Base-by-base conservation (phyloP, 2,329 filamentous ascomycete genomes). In the Xylaria sp. region DNA sequence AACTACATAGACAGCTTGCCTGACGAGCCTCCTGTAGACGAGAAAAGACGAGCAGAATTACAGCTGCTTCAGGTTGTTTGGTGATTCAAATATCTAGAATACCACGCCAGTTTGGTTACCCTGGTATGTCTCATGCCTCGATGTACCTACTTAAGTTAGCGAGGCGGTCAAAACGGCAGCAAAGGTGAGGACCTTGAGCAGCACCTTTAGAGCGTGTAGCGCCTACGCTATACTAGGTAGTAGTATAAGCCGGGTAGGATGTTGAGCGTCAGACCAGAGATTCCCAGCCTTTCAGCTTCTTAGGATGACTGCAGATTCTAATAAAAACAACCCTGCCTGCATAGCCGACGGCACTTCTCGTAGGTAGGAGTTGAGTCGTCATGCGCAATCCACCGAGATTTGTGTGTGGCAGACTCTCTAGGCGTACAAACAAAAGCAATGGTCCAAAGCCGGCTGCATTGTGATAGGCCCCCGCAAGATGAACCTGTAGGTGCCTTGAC, bases 271-370 rank as follows among this genome's bases (percentile, higher is more conserved):
- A 59, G 65, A 65, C 55, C n/a, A 23, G 37, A 59, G 60, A 65
- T 60, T 13, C 39, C 60, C 57, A 63, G 65, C 65, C 57, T 18
- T 56, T 64, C 65, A 62, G 57, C 58, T 58, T 50, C 50, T 39
- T 28, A 39, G 41, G 39, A 55, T 55, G 37, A 58, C 10, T 31
- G 56, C 41, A 23, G 58, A 62, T 52, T 48, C 57, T 66, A 70
- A 65, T 66, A 69, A 69, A 69, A 69, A 66, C 48, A 69, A 69
- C 59, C 46, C 48, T 63, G 23, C 37, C 39, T 51, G 58, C 52
- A 65, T 55, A 59, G 13, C 31, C 44, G 61, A 65, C 37, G 37
- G 60, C 48, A 67, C 34, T 50, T 20, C 44, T 50, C 13, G 28
- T n/a, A 37, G 37, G 10, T 41, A 46, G 50, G 34, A 20, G 37